These are phyloP conservation scores for Globisporangium irregulare DNA, from an alignment of 352 stramenopile species.

Conservation along the genomic window DNA sequence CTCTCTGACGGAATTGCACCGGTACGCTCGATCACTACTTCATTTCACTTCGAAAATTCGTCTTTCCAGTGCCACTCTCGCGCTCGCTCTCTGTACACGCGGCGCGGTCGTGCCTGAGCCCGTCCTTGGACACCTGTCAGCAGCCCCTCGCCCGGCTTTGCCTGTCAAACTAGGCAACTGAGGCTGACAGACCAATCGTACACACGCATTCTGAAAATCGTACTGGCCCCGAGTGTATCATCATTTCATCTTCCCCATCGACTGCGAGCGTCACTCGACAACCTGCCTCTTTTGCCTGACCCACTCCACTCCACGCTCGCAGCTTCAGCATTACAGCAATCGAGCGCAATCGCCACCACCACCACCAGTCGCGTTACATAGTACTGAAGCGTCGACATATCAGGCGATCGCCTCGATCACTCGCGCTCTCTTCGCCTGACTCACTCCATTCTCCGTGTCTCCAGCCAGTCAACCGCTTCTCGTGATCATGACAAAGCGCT, in stretches of 20 bases:
- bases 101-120: not conserved
- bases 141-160: not conserved
- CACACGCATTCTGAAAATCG: not conserved
- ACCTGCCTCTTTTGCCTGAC: not conserved
- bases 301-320: not conserved
- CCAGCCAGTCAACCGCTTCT: too few relatives aligned
- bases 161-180: not conserved
- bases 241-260: not conserved
- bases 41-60: not conserved
- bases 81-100: not conserved
- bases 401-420: not conserved
- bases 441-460: not conserved
- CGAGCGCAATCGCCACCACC: not conserved
- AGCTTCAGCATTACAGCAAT: not conserved
- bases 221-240: not conserved
- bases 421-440: too few relatives aligned
- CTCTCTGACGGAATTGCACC: not conserved
- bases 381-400: not conserved
- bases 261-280: not conserved
- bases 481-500: not conserved
- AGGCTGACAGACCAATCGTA: not conserved
- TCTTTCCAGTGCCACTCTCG: not conserved
- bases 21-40: not conserved
- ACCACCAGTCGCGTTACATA: not conserved
- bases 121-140: not conserved